Evolutionary conservation across 176 grass and related monocot genomes (phyloP).

Genomic region (Oryza officinalis): DNA sequence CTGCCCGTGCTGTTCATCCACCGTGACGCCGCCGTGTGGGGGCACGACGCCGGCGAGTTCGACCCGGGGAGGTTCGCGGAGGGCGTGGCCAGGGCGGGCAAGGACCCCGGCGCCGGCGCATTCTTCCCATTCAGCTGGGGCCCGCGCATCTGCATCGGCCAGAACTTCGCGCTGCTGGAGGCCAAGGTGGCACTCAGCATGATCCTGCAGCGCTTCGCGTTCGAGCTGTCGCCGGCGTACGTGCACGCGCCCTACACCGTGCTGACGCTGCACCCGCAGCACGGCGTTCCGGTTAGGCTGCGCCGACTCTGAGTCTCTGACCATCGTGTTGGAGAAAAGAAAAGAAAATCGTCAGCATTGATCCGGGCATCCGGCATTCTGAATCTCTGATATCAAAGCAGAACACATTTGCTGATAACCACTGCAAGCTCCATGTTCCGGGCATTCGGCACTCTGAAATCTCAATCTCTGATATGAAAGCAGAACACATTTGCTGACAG

Average conservation of each 20-base stretch:
- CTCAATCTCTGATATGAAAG: too few relatives aligned
- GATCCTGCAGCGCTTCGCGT: slow-evolving; percentile 54
- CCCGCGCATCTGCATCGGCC: slow-evolving; percentile 51
- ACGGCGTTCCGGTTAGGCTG: slow-evolving; percentile 41
- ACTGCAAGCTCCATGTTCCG: too few relatives aligned
- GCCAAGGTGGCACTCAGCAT: slow-evolving; percentile 50
- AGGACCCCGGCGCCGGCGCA: not conserved
- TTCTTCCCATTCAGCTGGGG: slow-evolving; percentile 60
- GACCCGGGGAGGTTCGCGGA: slow-evolving; percentile 53
- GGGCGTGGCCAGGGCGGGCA: slow-evolving; percentile 51
- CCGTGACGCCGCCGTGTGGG: slow-evolving; percentile 46
- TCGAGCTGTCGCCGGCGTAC: slow-evolving; percentile 48
- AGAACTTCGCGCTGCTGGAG: slow-evolving; percentile 61
- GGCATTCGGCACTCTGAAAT: too few relatives aligned
- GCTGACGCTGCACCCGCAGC: slow-evolving; percentile 50
- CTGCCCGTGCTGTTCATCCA: slow-evolving; percentile 48
- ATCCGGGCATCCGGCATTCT: not conserved
- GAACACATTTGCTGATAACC: not conserved
- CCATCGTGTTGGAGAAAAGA: not conserved
- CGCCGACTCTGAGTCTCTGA: slow-evolving; percentile 24
- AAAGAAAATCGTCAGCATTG: not conserved
- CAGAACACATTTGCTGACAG: not conserved
- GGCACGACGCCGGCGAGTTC: slow-evolving; percentile 43
- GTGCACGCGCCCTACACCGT: slow-evolving; percentile 50
- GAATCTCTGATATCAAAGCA: too few relatives aligned